Percentiles rank a stretch among this genome's conserved stretches.
phyloP scores from a whole-genome alignment of 768 basidiomycete species.

The Naganishia randhawae region DNA sequence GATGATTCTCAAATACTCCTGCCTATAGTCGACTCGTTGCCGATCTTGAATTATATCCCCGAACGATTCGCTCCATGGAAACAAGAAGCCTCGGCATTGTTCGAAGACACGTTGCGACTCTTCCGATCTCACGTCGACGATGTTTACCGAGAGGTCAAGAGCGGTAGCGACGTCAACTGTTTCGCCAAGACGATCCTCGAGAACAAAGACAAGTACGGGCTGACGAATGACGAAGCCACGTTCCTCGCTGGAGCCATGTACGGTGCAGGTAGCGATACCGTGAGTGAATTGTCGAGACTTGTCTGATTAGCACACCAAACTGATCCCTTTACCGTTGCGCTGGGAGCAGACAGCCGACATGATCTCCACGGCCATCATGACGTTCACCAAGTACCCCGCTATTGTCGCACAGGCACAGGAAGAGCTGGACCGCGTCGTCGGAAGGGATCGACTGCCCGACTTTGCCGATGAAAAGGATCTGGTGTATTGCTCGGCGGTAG shows the following conservation, averaged over 20 bases:
- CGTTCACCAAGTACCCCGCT: slow-evolving; percentile 24
- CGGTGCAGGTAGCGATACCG: slow-evolving; percentile 65
- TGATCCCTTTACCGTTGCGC: background rate
- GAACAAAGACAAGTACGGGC: slow-evolving; percentile 57
- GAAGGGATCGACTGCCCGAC: slow-evolving; percentile 33
- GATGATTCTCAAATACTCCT: background rate
- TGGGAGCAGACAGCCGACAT: slow-evolving; percentile 18
- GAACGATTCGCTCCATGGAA: slow-evolving; percentile 35
- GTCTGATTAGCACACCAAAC: background rate
- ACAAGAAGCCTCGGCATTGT: slow-evolving; percentile 31
- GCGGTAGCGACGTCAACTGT: slow-evolving; percentile 38
- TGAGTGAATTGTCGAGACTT: slow-evolving; percentile 30
- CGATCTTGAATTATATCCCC: slow-evolving; percentile 35
- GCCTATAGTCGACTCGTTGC: slow-evolving; percentile 36
- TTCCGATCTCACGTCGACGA: slow-evolving; percentile 34
- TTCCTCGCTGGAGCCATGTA: slow-evolving; percentile 66
- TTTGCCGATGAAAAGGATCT: slow-evolving; percentile 36
- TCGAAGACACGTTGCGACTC: slow-evolving; percentile 31
- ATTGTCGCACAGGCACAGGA: slow-evolving; percentile 30
- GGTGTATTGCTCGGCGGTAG: slow-evolving; percentile 33
- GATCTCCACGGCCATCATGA: slow-evolving; percentile 25
- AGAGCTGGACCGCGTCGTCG: slow-evolving; percentile 38
- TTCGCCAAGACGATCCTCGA: slow-evolving; percentile 63
- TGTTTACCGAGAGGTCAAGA: slow-evolving; percentile 13
- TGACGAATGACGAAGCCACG: slow-evolving; percentile 60